phyloP scores from a whole-genome alignment of 2,329 filamentous ascomycete genomes.

The Fusarium cicatricum region DNA sequence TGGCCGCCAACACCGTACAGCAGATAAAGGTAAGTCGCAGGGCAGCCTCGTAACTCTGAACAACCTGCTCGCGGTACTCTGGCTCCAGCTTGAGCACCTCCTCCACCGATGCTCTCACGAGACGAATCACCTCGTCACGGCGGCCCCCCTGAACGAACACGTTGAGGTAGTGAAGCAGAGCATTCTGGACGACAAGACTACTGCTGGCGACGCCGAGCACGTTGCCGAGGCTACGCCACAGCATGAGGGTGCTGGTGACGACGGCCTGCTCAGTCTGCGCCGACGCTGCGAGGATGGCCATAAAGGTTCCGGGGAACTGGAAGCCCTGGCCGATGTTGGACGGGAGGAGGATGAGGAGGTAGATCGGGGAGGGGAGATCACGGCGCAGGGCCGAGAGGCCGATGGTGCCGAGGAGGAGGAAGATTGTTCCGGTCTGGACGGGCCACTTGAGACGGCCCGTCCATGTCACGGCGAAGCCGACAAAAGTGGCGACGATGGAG shows the following conservation, averaged over 20 bases:
- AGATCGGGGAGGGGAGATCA: constrained; percentile 59
- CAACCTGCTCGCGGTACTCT: constrained; percentile 62
- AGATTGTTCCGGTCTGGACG: constrained; percentile 58
- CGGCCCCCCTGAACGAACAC: constrained; percentile 65
- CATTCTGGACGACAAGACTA: constrained; percentile 78
- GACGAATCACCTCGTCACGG: constrained; percentile 63
- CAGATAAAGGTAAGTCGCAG: constrained; percentile 57
- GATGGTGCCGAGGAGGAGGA: constrained; percentile 60
- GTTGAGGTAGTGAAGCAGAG: constrained; percentile 67
- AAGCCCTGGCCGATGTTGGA: constrained; percentile 68
- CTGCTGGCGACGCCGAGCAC: constrained; percentile 78
- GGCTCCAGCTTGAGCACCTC: constrained; percentile 56
- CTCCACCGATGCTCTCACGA: constrained; percentile 63
- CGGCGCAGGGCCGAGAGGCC: constrained; percentile 59
- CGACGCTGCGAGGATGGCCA: constrained; percentile 68
- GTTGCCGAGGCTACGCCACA: constrained; percentile 76
- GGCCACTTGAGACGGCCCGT: constrained; percentile 68
- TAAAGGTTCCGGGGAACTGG: constrained; percentile 69
- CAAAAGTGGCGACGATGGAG: constrained; percentile 62
- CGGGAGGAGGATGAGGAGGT: constrained; percentile 66
- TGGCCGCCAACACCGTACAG: constrained; percentile 56
- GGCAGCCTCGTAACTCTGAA: constrained; percentile 62
- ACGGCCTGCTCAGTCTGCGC: constrained; percentile 71
- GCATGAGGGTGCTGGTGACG: constrained; percentile 72
- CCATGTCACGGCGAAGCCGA: constrained; percentile 69